A percentile compares a stretch with the other conserved stretches of the same genome.
phyloP scores from a whole-genome alignment of 2,329 filamentous ascomycete species.

The Botrytis deweyae region DNA sequence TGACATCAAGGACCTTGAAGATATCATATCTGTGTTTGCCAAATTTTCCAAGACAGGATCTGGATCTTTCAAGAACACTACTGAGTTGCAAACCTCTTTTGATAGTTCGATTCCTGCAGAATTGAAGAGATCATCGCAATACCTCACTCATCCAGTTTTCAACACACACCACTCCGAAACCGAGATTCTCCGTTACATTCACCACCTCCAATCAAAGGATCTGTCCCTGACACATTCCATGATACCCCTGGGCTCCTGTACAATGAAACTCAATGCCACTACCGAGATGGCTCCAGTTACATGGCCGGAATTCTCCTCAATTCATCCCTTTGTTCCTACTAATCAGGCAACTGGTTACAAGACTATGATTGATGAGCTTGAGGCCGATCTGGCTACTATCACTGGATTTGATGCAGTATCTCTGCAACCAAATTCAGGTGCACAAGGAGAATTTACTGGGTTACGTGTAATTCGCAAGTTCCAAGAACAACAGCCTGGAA shows the following conservation, averaged over 20 bases:
- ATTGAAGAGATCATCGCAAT: constrained; percentile 70
- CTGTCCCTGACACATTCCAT: constrained; percentile 93
- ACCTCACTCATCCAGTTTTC: constrained; percentile 88
- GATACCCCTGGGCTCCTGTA: constrained; percentile 96
- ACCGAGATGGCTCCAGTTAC: constrained; percentile 90
- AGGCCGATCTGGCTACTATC: constrained; percentile 73
- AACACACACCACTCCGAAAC: constrained; percentile 95
- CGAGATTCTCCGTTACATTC: constrained; percentile 88
- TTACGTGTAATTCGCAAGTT: constrained; percentile 85
- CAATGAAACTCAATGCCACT: constrained; percentile 96
- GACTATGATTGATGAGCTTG: constrained; percentile 69
- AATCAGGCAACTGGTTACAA: constrained; percentile 67
- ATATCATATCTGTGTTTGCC: constrained; percentile 57
- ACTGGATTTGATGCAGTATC: constrained; percentile 90
- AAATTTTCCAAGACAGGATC: constrained; percentile 36
- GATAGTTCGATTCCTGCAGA: constrained; percentile 49
- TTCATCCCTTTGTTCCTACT: constrained; percentile 76
- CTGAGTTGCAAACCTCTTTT: constrained; percentile 46
- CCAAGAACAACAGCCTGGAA: constrained; percentile 64
- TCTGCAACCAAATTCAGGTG: constrained; percentile 92
- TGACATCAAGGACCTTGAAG: constrained; percentile 53
- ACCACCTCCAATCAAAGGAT: constrained; percentile 91
- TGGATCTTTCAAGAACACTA: constrained; percentile 35
- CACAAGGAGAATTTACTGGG: constrained; percentile 92
- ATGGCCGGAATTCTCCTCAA: constrained; percentile 69